Evolutionary conservation across 2,329 filamentous ascomycete genomes (phyloP).

Genomic region (Diaporthe sp.): DNA sequence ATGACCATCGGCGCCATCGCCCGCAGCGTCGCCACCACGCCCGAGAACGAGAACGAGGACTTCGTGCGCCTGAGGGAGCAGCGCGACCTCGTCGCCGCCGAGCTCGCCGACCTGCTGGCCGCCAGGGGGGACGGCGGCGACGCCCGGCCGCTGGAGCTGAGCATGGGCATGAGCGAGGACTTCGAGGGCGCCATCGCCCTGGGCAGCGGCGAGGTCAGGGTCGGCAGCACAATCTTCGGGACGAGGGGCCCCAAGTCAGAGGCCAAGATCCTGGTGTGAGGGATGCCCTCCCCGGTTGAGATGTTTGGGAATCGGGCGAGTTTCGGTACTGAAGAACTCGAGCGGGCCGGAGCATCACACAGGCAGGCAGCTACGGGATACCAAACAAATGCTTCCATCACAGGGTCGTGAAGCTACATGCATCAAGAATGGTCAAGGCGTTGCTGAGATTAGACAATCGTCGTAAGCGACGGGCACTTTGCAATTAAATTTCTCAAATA

Average conservation of each 20-base stretch:
- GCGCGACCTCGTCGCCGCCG: constrained; percentile 76
- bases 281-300: neutral
- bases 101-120: constrained; percentile 61
- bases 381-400: neutral
- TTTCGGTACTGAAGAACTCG: neutral
- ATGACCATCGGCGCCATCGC: constrained; percentile 99
- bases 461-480: constrained; percentile 19
- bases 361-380: neutral
- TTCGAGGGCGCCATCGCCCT: constrained; percentile 88
- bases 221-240: constrained; percentile 96
- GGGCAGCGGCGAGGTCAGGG: constrained; percentile 90
- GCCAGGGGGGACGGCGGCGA: constrained; percentile 47
- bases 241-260: constrained; percentile 83
- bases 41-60: constrained; percentile 91
- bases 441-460: constrained; percentile 14
- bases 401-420: neutral
- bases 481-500: constrained; percentile 9
- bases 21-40: constrained; percentile 78
- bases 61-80: constrained; percentile 79
- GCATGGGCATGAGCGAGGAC: constrained; percentile 99
- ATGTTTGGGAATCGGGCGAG: neutral
- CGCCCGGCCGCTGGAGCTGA: constrained; percentile 77
- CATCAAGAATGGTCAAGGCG: neutral
- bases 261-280: constrained; percentile 73
- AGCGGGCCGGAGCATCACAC: neutral